Conservation (phyloP, 805 yeast genomes). For the Sungouiozyma intestinalis region DNA sequence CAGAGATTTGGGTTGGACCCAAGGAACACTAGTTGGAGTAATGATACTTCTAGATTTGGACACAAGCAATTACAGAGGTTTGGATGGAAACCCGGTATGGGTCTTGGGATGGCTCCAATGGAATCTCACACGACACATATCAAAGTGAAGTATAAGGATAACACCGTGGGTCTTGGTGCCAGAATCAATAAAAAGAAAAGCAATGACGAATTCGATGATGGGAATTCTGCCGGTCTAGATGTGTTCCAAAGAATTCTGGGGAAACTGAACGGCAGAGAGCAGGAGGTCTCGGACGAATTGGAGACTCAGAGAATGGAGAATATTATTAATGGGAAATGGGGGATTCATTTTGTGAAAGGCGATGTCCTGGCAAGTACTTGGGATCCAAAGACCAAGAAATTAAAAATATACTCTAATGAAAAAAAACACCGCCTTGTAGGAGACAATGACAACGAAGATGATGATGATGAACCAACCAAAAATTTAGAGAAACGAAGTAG, state of each 20-base stretch:
- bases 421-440: slow-evolving; percentile 26
- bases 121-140: slow-evolving; percentile 66
- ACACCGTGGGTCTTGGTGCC: slow-evolving; percentile 86
- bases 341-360: slow-evolving; percentile 78
- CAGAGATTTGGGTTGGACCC: slow-evolving; percentile 90
- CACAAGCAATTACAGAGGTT: slow-evolving; percentile 68
- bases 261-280: slow-evolving; percentile 78
- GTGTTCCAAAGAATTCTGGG: slow-evolving; percentile 88
- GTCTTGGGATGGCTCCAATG: slow-evolving; percentile 50
- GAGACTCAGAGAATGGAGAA: slow-evolving; percentile 59
- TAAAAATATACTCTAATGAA: slow-evolving; percentile 22
- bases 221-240: slow-evolving; percentile 84
- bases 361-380: slow-evolving; percentile 76
- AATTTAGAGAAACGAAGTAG: slow-evolving; percentile 4
- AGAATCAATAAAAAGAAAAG: slow-evolving; percentile 46
- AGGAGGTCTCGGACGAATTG: slow-evolving; percentile 49
- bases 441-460: slow-evolving; percentile 19
- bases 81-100: slow-evolving; percentile 92
- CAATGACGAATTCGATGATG: slow-evolving; percentile 63
- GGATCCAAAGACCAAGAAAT: slow-evolving; percentile 46
- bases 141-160: slow-evolving; percentile 72
- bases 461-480: slow-evolving; percentile 4
- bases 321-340: slow-evolving; percentile 78
- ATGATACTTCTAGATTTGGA: slow-evolving; percentile 74
- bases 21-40: slow-evolving; percentile 89